Base-by-base conservation (phyloP, 192 early-diverging fungal species). In the Jimgerdemannia lactiflua region DNA sequence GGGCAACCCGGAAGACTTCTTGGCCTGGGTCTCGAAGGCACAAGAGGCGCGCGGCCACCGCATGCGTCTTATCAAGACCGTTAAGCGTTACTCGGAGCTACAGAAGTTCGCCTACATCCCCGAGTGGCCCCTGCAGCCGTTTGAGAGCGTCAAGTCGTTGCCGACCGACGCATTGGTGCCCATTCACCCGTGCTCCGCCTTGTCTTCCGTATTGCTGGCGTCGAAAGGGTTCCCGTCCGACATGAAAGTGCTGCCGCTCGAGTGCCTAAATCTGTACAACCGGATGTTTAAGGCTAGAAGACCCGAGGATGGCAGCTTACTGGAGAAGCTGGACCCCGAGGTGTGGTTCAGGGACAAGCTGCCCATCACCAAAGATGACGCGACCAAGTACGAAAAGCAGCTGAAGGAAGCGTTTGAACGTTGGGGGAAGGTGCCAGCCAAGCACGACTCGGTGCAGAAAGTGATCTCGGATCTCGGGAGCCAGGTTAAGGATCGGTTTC, bases 41-140 rank as follows among this genome's bases (percentile, higher is more conserved):
- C 71, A 77, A 42, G 65, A 44, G 20, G 42, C 43, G 3, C 64
- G 75, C 29, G 79, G 75, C 10, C 43, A 78, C 49, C 14, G 42
- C 63, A 71, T 78, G 68, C 20, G 71, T 10, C 43, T 84, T 8
- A 83, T 85, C 29, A 42, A 65, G 72, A 72, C 83, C 42, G 64
- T 65, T 4, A 77, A 85, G 54, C 73, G 84, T 7, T 85, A 79
- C 64, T 85, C 83, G 11, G 83, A 85, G 69, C 68, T 85, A 9
- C 69, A 75, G 19, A 82, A 81, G 44, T 85, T 79, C 64, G 74
- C 74, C 4, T 85, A 82, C 67, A 64, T 75, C 18, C 83, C 84
- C n/a, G 39, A 68, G 39, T 64, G 42, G 29, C 74, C 74, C 14
- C 20, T 75, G 4, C 4, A 1, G 17, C 3, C n/a, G 14, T 39